These are phyloP conservation scores for Hirsutella rhossiliensis DNA, from an alignment of 2,329 filamentous ascomycete species.

Conservation along the genomic window DNA sequence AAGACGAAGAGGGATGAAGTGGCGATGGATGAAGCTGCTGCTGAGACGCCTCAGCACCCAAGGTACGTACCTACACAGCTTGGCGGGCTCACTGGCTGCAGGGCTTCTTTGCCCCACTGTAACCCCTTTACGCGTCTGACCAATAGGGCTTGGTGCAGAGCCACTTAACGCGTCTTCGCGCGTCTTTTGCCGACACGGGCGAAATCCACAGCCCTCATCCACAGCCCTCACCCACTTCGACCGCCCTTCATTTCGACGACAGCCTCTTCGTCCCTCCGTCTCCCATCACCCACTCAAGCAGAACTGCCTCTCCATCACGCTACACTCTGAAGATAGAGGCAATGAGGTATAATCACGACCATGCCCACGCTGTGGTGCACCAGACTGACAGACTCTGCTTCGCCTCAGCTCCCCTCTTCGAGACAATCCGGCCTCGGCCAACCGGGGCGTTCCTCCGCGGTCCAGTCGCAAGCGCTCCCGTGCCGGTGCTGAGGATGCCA, in stretches of 20 bases:
- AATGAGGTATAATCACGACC: slow-evolving; percentile 12
- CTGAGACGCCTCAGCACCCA: neutral
- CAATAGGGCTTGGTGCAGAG: slow-evolving; percentile 15
- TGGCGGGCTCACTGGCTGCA: neutral
- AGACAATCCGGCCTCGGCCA: slow-evolving; percentile 70
- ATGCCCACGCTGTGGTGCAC: neutral
- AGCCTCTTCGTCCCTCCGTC: slow-evolving; percentile 4
- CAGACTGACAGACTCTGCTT: neutral
- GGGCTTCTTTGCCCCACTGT: neutral
- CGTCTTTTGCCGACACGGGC: slow-evolving; percentile 9
- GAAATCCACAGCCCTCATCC: slow-evolving; percentile 15
- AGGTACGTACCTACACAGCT: neutral
- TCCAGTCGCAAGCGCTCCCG: slow-evolving; percentile 44
- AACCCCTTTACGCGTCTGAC: slow-evolving; percentile 24
- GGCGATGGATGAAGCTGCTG: neutral
- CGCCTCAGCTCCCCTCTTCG: slow-evolving; percentile 75
- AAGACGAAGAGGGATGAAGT: neutral
- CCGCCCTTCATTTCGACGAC: slow-evolving; percentile 9
- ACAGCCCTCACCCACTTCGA: slow-evolving; percentile 1
- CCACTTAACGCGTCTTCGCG: slow-evolving; percentile 33
- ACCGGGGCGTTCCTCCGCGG: slow-evolving; percentile 51
- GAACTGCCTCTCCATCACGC: neutral
- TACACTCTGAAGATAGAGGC: neutral
- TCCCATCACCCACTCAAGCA: neutral
- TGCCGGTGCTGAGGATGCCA: slow-evolving; percentile 35